These are phyloP conservation scores for Xylaria sp. DNA, from an alignment of 2,329 filamentous ascomycete species.

Conservation along the genomic window DNA sequence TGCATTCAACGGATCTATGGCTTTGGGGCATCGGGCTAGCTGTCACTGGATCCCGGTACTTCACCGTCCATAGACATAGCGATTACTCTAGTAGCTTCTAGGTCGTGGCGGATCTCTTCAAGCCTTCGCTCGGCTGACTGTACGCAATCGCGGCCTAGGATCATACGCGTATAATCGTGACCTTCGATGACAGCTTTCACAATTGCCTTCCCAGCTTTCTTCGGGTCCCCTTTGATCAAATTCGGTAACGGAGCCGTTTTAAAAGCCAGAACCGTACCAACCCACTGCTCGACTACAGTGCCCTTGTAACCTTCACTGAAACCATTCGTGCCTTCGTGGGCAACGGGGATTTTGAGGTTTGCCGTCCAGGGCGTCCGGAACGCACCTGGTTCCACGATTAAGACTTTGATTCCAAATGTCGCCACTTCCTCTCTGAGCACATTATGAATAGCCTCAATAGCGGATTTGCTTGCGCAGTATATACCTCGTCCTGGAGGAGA, in stretches of 20 bases:
- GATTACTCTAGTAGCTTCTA: constrained; percentile 40
- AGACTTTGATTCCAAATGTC: constrained; percentile 35
- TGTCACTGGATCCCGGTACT: not conserved
- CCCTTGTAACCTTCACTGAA: constrained; percentile 39
- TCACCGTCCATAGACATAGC: constrained; percentile 29
- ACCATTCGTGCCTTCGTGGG: constrained; percentile 25
- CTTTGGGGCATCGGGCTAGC: too few relatives aligned
- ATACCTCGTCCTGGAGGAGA: constrained; percentile 31
- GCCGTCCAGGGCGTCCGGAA: constrained; percentile 37
- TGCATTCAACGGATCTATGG: not conserved
- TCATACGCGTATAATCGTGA: constrained; percentile 39
- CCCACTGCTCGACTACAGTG: constrained; percentile 37
- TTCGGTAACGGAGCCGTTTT: constrained; percentile 24
- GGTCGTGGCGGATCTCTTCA: constrained; percentile 29
- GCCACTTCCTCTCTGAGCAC: constrained; percentile 32
- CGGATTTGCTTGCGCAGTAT: constrained; percentile 41
- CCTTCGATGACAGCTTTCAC: constrained; percentile 37
- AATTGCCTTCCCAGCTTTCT: constrained; percentile 38
- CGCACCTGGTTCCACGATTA: constrained; percentile 39
- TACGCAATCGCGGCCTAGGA: constrained; percentile 36
- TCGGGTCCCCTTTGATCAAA: constrained; percentile 32
- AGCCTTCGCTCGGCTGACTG: constrained; percentile 33
- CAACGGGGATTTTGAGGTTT: constrained; percentile 22
- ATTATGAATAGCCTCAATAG: constrained; percentile 40
- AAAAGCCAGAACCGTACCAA: constrained; percentile 18